These are phyloP conservation scores for Solanum etuberosum DNA, from an alignment of 257 asterid species.

Conservation along the genomic window DNA sequence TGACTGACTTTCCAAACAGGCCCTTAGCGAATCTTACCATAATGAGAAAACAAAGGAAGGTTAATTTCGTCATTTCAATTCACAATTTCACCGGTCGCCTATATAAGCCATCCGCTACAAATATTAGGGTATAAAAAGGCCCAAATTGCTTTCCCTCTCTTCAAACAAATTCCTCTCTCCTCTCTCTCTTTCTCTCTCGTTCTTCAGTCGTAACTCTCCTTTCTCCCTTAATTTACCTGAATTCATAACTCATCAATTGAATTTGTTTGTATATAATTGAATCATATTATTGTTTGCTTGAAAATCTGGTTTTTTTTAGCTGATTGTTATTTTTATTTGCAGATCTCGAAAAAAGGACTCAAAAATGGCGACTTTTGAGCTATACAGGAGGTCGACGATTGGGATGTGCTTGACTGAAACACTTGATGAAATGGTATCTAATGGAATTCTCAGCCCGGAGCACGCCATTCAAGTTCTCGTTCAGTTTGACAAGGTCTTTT, in stretches of 20 bases:
- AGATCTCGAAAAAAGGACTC: neutral
- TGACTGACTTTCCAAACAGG: no score
- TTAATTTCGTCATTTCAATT: neutral
- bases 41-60: neutral
- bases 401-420: constrained; percentile 91
- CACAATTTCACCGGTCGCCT: neutral
- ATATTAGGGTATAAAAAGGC: constrained; percentile 72
- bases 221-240: neutral
- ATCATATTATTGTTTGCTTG: neutral
- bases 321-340: neutral
- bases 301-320: neutral
- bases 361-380: constrained; percentile 84
- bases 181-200: neutral
- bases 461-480: constrained; percentile 87
- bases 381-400: constrained; percentile 79
- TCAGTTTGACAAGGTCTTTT: constrained; percentile 90
- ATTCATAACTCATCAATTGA: neutral
- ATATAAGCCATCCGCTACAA: constrained; percentile 49
- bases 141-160: constrained; percentile 32
- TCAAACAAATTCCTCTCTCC: neutral
- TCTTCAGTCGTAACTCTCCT: neutral
- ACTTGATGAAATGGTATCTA: constrained; percentile 78
- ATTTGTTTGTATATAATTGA: neutral
- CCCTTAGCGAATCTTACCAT: neutral
- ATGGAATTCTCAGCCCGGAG: constrained; percentile 71